Evolutionary conservation across 768 basidiomycete genomes (phyloP), one percentile per base, ranked within the genome.

Genomic region (Lentinula aciculospora): DNA sequence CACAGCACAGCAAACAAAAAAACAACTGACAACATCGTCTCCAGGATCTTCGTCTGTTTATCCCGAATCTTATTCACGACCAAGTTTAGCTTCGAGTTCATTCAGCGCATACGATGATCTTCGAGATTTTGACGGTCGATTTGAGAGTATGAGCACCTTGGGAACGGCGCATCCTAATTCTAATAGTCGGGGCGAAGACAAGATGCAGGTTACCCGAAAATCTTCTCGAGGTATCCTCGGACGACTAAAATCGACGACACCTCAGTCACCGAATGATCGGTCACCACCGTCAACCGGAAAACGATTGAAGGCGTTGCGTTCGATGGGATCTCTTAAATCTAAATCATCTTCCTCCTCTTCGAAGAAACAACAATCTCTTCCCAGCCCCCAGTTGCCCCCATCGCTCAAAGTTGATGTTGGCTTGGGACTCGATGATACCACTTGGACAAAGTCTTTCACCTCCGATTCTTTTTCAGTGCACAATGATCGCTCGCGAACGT

Each of bases 51-150:
- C 51, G 54, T 61, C 64, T 13, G 67, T 70, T n/a, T 69, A 75
- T 61, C 63, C 73, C 45, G 81, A 81, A 61, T 64, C 66, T 31
- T 70, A 71, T 56, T 78, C 84, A 29, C 79, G 90, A 19, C 88
- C 85, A 49, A 93, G 91, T 62, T 70, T 84, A n/a, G 82, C 80
- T 15, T 87, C 88, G 2, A 83, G 84, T 64, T 74, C 76, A 31
- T 90, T 89, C 69, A 92, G 89, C 66, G 92, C 93, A 62, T 94
- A 94, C 61, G 92, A 94, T 60, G 92, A 94, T 71, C 70, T 94
- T 47, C 78, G 83, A 21, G 92, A 94, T 67, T 94, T 94, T 53
- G 88, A 92, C 31, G 92, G 92, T 40, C 81, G 88, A 8, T 94
- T 93, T 61, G 89, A 88, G 63, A 92, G 91, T 65, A 79, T 77